phyloP scores from a whole-genome alignment of 805 yeast species.

The Saccharomycopsis capsularis region DNA sequence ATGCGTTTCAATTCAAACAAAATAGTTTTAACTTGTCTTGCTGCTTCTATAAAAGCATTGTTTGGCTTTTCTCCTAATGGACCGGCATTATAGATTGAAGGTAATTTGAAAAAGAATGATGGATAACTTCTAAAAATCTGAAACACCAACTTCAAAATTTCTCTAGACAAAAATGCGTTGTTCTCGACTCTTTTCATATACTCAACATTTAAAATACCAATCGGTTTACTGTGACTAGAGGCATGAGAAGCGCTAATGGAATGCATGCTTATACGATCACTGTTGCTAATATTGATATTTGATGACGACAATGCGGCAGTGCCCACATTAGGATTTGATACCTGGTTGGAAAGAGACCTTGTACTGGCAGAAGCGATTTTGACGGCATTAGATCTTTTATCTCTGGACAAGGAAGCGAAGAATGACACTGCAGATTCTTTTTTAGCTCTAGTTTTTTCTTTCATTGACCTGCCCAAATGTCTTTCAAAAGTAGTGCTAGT shows the following conservation, averaged over 20 bases:
- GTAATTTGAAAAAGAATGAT: slow-evolving; percentile 16
- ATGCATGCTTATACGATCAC: neutral
- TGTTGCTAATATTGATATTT: neutral
- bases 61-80: neutral
- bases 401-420: slow-evolving; percentile 6
- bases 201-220: slow-evolving; percentile 8
- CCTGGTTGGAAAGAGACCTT: neutral
- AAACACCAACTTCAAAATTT: slow-evolving; percentile 19
- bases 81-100: slow-evolving; percentile 11
- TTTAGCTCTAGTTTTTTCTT: slow-evolving; percentile 4
- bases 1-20: slow-evolving; percentile 14
- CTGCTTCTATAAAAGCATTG: slow-evolving; percentile 4
- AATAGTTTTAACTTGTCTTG: slow-evolving; percentile 5
- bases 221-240: neutral
- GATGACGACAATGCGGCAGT: neutral
- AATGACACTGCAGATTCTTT: slow-evolving; percentile 10
- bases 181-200: slow-evolving; percentile 17
- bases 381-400: neutral
- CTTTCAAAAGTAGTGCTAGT: no score
- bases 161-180: slow-evolving; percentile 19
- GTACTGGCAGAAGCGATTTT: neutral
- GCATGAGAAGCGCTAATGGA: neutral
- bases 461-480: neutral
- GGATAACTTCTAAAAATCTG: slow-evolving; percentile 15
- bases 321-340: neutral